phyloP scores from a whole-genome alignment of 179 eudicot genomes.

The Patellifolia procumbens region DNA sequence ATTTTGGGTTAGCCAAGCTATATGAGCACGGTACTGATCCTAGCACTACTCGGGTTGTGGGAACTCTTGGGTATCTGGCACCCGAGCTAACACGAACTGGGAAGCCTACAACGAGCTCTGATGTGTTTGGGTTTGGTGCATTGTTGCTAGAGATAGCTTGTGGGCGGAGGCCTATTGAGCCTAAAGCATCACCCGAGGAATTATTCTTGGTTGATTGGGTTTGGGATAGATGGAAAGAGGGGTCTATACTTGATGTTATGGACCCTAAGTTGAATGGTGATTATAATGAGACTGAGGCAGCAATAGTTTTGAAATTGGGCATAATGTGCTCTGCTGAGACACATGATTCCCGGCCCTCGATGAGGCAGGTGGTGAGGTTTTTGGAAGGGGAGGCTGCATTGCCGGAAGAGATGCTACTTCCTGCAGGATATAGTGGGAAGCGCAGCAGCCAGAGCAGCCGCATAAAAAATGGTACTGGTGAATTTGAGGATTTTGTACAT shows the following conservation, averaged over 20 bases:
- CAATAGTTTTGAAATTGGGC: constrained; percentile 56
- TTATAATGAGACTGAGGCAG: constrained; percentile 51
- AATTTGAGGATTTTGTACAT: constrained; percentile 38
- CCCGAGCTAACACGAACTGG: constrained; percentile 79
- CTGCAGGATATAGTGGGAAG: constrained; percentile 39
- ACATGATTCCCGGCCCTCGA: constrained; percentile 47
- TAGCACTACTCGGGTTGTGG: constrained; percentile 60
- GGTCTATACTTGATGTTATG: constrained; percentile 49
- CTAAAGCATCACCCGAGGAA: constrained; percentile 59
- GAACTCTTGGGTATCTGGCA: constrained; percentile 80
- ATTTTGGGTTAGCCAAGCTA: constrained; percentile 58
- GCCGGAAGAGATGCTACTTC: constrained; percentile 38
- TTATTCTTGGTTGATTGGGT: constrained; percentile 69
- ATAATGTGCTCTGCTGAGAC: constrained; percentile 55
- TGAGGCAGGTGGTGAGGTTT: constrained; percentile 66
- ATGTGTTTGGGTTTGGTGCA: constrained; percentile 79
- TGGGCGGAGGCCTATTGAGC: constrained; percentile 73
- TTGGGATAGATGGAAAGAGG: constrained; percentile 60
- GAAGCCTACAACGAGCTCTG: constrained; percentile 66
- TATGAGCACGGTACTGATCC: constrained; percentile 59
- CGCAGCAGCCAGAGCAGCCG: constrained; percentile 16
- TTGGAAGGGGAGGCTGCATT: constrained; percentile 55
- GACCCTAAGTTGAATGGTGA: constrained; percentile 58
- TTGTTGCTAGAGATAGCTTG: constrained; percentile 71
- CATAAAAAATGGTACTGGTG: constrained; percentile 25